Conservation (phyloP, 2,329 filamentous ascomycete species). For the Talaromyces pinophilus region DNA sequence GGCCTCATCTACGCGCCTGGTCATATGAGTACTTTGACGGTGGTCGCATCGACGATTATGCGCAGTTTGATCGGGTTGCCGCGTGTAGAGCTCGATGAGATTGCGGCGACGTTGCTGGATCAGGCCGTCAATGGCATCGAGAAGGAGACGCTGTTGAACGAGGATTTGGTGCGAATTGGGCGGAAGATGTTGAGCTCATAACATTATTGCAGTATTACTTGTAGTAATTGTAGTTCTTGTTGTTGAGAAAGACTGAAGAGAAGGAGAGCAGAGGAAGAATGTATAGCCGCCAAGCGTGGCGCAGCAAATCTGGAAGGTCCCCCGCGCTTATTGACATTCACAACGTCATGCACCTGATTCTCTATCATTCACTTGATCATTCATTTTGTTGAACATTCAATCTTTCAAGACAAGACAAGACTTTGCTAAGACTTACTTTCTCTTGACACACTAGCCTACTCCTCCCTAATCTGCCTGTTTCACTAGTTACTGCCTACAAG, state of each 20-base stretch:
- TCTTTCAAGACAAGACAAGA: background rate
- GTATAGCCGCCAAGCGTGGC: conserved; percentile 18
- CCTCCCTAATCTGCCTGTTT: background rate
- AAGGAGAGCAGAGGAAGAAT: background rate
- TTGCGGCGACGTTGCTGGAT: conserved; percentile 49
- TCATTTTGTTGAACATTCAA: background rate
- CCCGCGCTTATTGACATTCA: conserved; percentile 9
- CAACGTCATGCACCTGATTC: background rate
- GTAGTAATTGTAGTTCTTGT: background rate
- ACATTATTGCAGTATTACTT: background rate
- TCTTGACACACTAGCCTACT: background rate
- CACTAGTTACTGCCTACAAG: background rate
- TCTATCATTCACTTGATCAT: background rate
- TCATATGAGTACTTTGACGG: conserved; percentile 43
- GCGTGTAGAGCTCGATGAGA: conserved; percentile 38
- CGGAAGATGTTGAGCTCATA: conserved; percentile 4
- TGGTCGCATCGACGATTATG: conserved; percentile 27
- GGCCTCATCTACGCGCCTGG: conserved; percentile 20
- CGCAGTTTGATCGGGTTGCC: conserved; percentile 35
- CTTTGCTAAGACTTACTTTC: background rate
- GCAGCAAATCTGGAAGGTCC: conserved; percentile 11
- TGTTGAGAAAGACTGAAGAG: background rate
- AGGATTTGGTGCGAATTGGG: conserved; percentile 48
- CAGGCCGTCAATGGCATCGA: conserved; percentile 51
- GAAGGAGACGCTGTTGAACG: conserved; percentile 49